Percentiles rank a stretch among this genome's conserved stretches.
Evolutionary conservation across 2,329 filamentous ascomycete species (phyloP).

Genomic region (Talaromyces atroroseus): DNA sequence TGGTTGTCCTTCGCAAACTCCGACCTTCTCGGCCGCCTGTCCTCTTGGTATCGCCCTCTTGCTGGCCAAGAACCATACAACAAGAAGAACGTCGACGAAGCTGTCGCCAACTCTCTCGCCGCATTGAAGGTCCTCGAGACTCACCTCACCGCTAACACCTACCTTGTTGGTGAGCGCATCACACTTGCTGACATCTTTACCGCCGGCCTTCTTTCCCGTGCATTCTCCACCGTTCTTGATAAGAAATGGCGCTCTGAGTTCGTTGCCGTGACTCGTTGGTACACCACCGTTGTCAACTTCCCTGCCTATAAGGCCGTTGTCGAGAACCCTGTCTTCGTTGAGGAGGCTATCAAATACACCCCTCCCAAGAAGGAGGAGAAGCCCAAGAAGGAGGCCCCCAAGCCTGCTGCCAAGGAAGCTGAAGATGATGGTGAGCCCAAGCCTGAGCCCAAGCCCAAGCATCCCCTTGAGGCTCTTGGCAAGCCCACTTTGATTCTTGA

Average conservation of each 20-base stretch:
- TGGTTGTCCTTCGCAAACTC: conserved; percentile 97
- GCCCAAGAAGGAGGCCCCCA: conserved; percentile 60
- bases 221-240: conserved; percentile 92
- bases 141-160: conserved; percentile 89
- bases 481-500: conserved; percentile 78
- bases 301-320: conserved; percentile 79
- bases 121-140: conserved; percentile 70
- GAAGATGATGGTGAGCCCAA: conserved; percentile 56
- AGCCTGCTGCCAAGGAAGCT: conserved; percentile 40
- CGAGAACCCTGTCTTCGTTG: conserved; percentile 69
- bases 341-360: conserved; percentile 68
- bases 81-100: conserved; percentile 93
- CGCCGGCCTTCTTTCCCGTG: conserved; percentile 71
- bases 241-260: conserved; percentile 77
- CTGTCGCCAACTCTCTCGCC: conserved; percentile 63
- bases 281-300: conserved; percentile 88
- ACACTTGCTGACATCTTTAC: conserved; percentile 92
- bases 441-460: conserved; percentile 84
- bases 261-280: conserved; percentile 91
- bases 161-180: conserved; percentile 94
- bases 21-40: conserved; percentile 70
- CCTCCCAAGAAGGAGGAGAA: conserved; percentile 66
- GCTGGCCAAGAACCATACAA: conserved; percentile 81
- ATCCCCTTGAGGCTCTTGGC: conserved; percentile 81
- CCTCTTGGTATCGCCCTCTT: conserved; percentile 80